These are phyloP conservation scores for Phytophthora hibernalis DNA, from an alignment of 352 stramenopile species.

Conservation along the genomic window DNA sequence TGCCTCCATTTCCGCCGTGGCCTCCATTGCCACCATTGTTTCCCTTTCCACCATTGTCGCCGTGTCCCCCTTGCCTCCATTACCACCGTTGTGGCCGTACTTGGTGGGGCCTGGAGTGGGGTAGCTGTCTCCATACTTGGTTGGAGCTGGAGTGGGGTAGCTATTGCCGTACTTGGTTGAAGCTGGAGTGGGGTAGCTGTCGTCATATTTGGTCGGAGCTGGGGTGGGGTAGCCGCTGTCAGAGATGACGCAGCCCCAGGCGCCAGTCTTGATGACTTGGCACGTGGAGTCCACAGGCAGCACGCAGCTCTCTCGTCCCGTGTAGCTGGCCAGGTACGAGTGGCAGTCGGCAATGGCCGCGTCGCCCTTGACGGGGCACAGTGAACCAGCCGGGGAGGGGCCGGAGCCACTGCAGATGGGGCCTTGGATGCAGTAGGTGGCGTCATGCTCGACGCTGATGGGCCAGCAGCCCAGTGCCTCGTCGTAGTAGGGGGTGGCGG, in stretches of 20 bases:
- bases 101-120: conserved; percentile 41
- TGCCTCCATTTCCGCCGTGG: conserved; percentile 12
- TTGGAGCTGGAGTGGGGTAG: too few relatives aligned
- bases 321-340: conserved; percentile 59
- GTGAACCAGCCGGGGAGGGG: conserved; percentile 28
- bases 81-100: conserved; percentile 19
- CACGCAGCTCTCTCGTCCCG: conserved; percentile 52
- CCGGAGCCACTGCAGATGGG: conserved; percentile 54
- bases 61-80: too few relatives aligned
- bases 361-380: conserved; percentile 58
- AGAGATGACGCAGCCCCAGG: conserved; percentile 66
- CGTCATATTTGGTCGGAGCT: conserved; percentile 32
- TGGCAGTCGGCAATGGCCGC: conserved; percentile 59
- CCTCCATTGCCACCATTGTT: conserved; percentile 9
- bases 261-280: conserved; percentile 69
- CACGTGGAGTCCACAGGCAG: conserved; percentile 61
- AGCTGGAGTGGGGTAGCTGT: conserved; percentile 35
- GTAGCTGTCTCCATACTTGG: neutral
- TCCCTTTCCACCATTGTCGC: too few relatives aligned
- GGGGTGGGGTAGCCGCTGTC: conserved; percentile 30
- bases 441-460: conserved; percentile 54
- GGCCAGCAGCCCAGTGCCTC: conserved; percentile 45
- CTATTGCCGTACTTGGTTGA: conserved; percentile 27
- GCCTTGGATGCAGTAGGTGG: conserved; percentile 58
- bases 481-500: conserved; percentile 34